A percentile compares a stretch with the other conserved stretches of the same genome.
These are phyloP conservation scores for Vanderwaltozyma tropicalis DNA, from an alignment of 805 yeast species.

Conservation along the genomic window DNA sequence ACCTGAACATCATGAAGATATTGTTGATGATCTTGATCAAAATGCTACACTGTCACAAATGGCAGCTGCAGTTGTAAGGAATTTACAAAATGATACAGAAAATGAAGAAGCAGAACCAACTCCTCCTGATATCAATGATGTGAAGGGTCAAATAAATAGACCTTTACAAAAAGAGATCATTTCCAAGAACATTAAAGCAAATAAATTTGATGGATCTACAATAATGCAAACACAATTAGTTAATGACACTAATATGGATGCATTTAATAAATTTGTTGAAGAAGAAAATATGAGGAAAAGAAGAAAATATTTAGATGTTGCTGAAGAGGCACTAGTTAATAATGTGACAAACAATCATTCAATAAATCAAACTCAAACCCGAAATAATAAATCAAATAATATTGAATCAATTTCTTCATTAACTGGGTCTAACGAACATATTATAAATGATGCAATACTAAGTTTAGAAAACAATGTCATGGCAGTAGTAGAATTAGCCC, in stretches of 20 bases:
- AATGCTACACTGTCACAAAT: constrained; percentile 14
- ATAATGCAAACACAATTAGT: no score
- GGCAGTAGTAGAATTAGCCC: constrained; percentile 9
- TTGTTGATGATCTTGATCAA: constrained; percentile 10
- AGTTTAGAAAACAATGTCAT: constrained; percentile 23
- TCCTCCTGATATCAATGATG: constrained; percentile 6
- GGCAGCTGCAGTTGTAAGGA: constrained; percentile 23
- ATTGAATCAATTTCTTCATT: constrained; percentile 5
- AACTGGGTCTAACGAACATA: constrained; percentile 1
- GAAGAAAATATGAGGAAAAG: constrained; percentile 13
- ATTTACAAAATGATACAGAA: constrained; percentile 10
- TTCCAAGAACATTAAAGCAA: background rate
- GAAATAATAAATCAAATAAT: background rate
- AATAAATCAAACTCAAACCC: background rate
- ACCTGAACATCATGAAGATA: constrained; percentile 4
- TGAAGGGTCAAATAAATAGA: no score
- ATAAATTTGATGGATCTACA: background rate
- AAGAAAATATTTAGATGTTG: constrained; percentile 14
- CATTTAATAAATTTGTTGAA: constrained; percentile 20
- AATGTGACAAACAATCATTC: background rate
- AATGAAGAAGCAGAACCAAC: constrained; percentile 6
- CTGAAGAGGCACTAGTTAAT: constrained; percentile 2
- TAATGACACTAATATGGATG: constrained; percentile 15
- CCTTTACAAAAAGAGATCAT: background rate
- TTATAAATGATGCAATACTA: constrained; percentile 18